Conservation (phyloP, 306 rosid species). For the Pterocarpus santalinus region DNA sequence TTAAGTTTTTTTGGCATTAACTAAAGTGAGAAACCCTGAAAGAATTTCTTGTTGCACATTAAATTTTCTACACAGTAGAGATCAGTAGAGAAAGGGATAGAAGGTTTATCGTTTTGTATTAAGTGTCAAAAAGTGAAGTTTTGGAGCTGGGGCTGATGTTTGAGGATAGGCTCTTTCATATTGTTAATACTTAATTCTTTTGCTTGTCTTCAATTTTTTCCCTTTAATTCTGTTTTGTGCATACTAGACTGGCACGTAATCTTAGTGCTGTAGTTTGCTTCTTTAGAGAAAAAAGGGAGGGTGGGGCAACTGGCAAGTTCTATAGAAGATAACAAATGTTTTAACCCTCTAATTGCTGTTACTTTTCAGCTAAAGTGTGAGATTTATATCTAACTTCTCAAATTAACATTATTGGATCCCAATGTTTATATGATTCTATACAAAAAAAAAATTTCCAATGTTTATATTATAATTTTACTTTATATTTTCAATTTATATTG, state of each 20-base stretch:
- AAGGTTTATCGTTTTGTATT: slow-evolving; percentile 9
- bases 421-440: too few species aligned
- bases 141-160: slow-evolving; percentile 22
- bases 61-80: not conserved
- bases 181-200: not conserved
- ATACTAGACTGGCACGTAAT: not conserved
- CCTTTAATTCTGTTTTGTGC: not conserved
- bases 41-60: slow-evolving; percentile 1
- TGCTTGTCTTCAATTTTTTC: not conserved
- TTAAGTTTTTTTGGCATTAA: slow-evolving; percentile 1
- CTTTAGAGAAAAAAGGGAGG: not conserved
- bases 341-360: slow-evolving; percentile 10
- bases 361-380: not conserved
- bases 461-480: slow-evolving; percentile 13
- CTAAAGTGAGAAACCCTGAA: not conserved
- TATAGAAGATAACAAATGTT: slow-evolving; percentile 30
- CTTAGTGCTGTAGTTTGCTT: not conserved
- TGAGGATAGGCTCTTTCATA: slow-evolving; percentile 12
- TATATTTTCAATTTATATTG: slow-evolving; percentile 26
- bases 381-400: slow-evolving; percentile 17
- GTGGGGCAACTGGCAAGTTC: not conserved
- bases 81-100: slow-evolving; percentile 15
- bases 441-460: not conserved
- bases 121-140: not conserved
- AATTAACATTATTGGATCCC: not conserved